Evolutionary conservation across 1,284 basidiomycete genomes (phyloP), one percentile per base, ranked within the genome.

Genomic region (Ceratorhiza oryzae-sativae): DNA sequence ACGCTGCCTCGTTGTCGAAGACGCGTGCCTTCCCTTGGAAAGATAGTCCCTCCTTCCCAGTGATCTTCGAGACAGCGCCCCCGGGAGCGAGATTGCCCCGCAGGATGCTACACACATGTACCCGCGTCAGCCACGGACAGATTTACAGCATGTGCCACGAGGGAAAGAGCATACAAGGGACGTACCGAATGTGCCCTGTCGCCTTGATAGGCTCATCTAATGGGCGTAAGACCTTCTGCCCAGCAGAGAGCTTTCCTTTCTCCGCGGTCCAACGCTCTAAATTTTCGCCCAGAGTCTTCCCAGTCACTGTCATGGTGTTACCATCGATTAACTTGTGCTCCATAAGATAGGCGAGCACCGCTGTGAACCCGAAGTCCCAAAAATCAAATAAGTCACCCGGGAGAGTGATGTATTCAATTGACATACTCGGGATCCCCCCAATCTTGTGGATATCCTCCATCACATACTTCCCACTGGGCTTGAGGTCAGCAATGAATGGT

Each of bases 41-140:
- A 4, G 83, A 83, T 46, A 95, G 82, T 1, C 95, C 94, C 80
- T 97, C 95, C 79, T 97, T 97, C 53, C 94, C 94, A 4, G 94
- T 97, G 75, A 97, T 93, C 81, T 97, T 97, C 32, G 92, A 91
- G 30, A 97, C 94, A n/a, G 94, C 93, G 59, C 94, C 93, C 39
- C 93, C 93, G 10, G 94, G 94, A 0, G 94, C 94, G n/a, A 97
- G 86, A 79, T 94, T 95, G 46, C 94, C 94, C 75, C 86, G 88
- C 72, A 93, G 81, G 75, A 93, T 92, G 72, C 92, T 92, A 76
- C 18, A 70, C 27, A 51, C 63, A 56, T 55, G 55, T 13, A 74
- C 45, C 62, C 36, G 39, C 49, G 67, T 65, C 36, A 53, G 34
- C 5, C 61, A 48, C 23, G 27, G 34, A 18, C 55, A 71, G 74